These are phyloP conservation scores for Nowakowskiella sp. DNA, from an alignment of 192 early-diverging fungal species.

Conservation along the genomic window DNA sequence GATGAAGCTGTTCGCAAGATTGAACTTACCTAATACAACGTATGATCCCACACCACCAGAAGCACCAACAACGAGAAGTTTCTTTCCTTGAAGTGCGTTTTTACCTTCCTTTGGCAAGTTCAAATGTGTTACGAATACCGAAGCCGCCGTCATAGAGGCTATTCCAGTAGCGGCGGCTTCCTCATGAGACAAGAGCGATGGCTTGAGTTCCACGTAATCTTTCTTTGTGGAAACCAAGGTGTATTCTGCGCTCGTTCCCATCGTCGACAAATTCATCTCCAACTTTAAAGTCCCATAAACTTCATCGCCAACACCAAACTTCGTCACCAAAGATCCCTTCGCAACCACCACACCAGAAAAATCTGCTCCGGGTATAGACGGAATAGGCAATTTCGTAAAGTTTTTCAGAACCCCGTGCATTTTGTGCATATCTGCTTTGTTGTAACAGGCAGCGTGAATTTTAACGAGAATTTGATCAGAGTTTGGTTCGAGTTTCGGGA, in stretches of 20 bases:
- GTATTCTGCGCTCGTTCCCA: slow-evolving; percentile 19
- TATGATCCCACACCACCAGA: slow-evolving; percentile 18
- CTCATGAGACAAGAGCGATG: slow-evolving; percentile 1
- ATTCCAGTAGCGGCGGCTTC: slow-evolving; percentile 21
- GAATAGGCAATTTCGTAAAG: too few relatives aligned
- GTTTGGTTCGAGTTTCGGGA: too few relatives aligned
- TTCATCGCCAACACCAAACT: slow-evolving; percentile 9
- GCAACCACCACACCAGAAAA: slow-evolving; percentile 13
- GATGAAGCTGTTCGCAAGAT: too few relatives aligned
- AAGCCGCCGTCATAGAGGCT: slow-evolving; percentile 13
- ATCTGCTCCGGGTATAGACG: slow-evolving; percentile 22
- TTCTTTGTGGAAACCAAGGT: not conserved
- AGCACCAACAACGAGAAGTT: slow-evolving; percentile 21
- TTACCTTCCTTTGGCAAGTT: not conserved
- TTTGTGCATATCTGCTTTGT: too few relatives aligned
- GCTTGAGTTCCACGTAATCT: slow-evolving; percentile 5
- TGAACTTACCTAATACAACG: too few relatives aligned
- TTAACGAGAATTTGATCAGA: too few relatives aligned
- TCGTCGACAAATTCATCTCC: not conserved
- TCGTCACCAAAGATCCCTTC: not conserved
- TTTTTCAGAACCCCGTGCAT: too few relatives aligned
- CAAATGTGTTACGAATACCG: slow-evolving; percentile 9
- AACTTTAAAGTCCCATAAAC: slow-evolving; percentile 21
- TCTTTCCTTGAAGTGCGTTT: too few relatives aligned
- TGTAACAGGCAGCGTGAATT: too few relatives aligned